These are phyloP conservation scores for Apophysomyces elegans DNA, from an alignment of 371 early-diverging fungal species.

Conservation along the genomic window DNA sequence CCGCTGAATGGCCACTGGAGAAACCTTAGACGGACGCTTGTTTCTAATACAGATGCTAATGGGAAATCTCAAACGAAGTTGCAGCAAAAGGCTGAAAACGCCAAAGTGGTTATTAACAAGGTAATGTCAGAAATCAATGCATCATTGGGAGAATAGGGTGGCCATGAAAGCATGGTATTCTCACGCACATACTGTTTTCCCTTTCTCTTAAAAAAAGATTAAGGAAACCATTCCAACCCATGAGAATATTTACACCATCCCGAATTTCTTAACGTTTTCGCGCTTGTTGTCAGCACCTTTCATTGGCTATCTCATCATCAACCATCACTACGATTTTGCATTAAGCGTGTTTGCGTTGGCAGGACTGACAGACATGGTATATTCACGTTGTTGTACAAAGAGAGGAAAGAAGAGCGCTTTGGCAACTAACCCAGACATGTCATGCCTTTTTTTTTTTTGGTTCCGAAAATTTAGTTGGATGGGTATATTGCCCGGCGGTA, in stretches of 20 bases:
- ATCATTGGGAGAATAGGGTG: too few relatives aligned
- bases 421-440: not conserved
- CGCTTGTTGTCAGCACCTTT: slow-evolving; percentile 81
- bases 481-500: slow-evolving; percentile 92
- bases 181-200: not conserved
- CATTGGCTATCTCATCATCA: slow-evolving; percentile 86
- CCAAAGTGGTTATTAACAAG: slow-evolving; percentile 44
- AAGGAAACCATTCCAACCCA: slow-evolving; percentile 35
- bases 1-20: not conserved
- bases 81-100: slow-evolving; percentile 40
- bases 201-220: slow-evolving; percentile 12
- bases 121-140: not conserved
- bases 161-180: not conserved
- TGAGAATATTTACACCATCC: slow-evolving; percentile 90
- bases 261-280: slow-evolving; percentile 84
- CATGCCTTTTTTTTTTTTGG: not conserved
- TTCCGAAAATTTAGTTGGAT: slow-evolving; percentile 64
- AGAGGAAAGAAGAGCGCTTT: not conserved
- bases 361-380: slow-evolving; percentile 85
- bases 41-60: slow-evolving; percentile 1
- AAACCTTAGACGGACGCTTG: slow-evolving; percentile 1
- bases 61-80: slow-evolving; percentile 9
- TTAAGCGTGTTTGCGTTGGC: slow-evolving; percentile 77
- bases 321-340: slow-evolving; percentile 72
- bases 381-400: slow-evolving; percentile 14